Conservation (phyloP, 306 rosid species). For the Rosa chinensis region DNA sequence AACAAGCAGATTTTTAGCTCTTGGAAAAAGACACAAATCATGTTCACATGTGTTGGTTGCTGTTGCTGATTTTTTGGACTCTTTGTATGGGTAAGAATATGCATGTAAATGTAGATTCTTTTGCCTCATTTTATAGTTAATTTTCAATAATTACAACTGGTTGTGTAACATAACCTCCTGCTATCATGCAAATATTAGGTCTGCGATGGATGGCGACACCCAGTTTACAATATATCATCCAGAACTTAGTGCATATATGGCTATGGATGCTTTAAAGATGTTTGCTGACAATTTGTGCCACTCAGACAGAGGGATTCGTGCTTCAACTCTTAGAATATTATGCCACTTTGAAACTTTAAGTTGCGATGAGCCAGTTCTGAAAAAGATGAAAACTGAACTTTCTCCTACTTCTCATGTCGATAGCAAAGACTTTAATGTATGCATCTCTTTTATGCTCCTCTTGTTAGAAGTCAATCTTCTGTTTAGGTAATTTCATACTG, state of each 20-base stretch:
- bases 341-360: conserved; percentile 50
- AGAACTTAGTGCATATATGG: conserved; percentile 45
- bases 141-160: conserved; percentile 1
- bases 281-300: conserved; percentile 70
- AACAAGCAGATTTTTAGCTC: conserved; percentile 47
- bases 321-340: conserved; percentile 73
- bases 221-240: conserved; percentile 44
- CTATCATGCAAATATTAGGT: conserved; percentile 38
- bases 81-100: conserved; percentile 59
- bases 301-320: conserved; percentile 62
- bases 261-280: conserved; percentile 37
- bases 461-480: conserved; percentile 23
- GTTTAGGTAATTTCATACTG: conserved; percentile 1
- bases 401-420: conserved; percentile 32
- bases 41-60: conserved; percentile 64
- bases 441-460: conserved; percentile 24
- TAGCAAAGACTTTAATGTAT: conserved; percentile 48
- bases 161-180: conserved; percentile 19
- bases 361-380: conserved; percentile 49
- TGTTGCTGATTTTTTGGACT: conserved; percentile 80
- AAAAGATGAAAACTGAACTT: conserved; percentile 56
- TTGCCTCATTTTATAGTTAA: conserved; percentile 7
- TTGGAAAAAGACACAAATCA: conserved; percentile 64
- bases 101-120: conserved; percentile 3
- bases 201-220: conserved; percentile 41